A percentile compares a stretch with the other conserved stretches of the same genome.
These are phyloP conservation scores for Mycena amicta DNA, from an alignment of 768 basidiomycete species.

Conservation along the genomic window DNA sequence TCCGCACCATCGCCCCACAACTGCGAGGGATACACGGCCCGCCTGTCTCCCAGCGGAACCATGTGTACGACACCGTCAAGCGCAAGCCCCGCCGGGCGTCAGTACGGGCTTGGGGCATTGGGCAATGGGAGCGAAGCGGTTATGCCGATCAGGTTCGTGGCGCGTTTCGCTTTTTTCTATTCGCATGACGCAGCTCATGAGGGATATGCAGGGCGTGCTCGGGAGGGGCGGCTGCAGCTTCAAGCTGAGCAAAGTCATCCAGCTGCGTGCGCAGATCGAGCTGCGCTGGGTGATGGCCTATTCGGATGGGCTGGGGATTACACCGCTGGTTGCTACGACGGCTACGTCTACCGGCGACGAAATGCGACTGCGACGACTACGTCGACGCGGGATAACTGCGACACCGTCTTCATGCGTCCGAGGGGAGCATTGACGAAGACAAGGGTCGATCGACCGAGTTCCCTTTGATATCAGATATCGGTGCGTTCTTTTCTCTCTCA, in stretches of 20 bases:
- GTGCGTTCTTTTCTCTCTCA: no score
- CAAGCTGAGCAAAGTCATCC: conserved; percentile 98
- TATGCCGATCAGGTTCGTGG: conserved; percentile 95
- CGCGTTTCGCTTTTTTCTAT: conserved; percentile 39
- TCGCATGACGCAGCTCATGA: conserved; percentile 1
- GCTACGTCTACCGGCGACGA: no score
- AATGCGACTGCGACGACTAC: no score
- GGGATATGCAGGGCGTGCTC: conserved; percentile 78
- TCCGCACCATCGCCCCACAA: conserved; percentile 85
- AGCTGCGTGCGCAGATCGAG: conserved; percentile 94
- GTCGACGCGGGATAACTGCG: no score
- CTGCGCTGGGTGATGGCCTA: conserved; percentile 92
- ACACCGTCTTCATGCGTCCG: no score
- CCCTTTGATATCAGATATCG: no score
- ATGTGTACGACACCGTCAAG: conserved; percentile 67
- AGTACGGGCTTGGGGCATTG: conserved; percentile 94
- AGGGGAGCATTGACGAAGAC: no score
- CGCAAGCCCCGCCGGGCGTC: conserved; percentile 77
- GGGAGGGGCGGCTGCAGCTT: conserved; percentile 77
- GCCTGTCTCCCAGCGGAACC: conserved; percentile 90
- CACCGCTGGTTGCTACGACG: no score
- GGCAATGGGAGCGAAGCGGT: conserved; percentile 96
- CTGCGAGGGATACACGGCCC: conserved; percentile 94
- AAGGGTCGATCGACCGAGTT: no score
- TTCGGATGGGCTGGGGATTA: no score